Conservation (phyloP, 2,329 filamentous ascomycete species). For the Fusarium pseudocircinatum region DNA sequence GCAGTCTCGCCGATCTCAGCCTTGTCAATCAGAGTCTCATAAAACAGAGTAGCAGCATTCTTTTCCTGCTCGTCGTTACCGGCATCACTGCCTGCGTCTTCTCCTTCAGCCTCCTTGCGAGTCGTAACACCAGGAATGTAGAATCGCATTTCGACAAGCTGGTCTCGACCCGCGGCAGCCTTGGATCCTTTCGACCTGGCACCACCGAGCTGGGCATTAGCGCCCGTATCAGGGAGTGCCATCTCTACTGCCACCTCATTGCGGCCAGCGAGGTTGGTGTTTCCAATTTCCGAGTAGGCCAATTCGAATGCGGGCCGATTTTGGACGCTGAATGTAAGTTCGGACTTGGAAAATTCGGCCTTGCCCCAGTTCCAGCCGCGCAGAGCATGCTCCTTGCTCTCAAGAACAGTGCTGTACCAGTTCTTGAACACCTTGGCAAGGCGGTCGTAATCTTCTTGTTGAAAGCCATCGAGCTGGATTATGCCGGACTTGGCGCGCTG, state of each 20-base stretch:
- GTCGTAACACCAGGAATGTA: slow-evolving; percentile 94
- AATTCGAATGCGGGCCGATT: slow-evolving; percentile 97
- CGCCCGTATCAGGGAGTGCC: slow-evolving; percentile 78
- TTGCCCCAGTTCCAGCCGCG: slow-evolving; percentile 99
- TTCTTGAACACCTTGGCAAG: slow-evolving; percentile 94
- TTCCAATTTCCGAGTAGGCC: slow-evolving; percentile 95
- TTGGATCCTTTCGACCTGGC: slow-evolving; percentile 84
- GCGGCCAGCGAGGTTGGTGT: slow-evolving; percentile 96
- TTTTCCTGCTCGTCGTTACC: slow-evolving; percentile 72
- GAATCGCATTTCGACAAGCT: slow-evolving; percentile 98
- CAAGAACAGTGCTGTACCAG: slow-evolving; percentile 94
- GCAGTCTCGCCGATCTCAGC: slow-evolving; percentile 98
- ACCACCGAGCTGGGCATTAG: slow-evolving; percentile 78
- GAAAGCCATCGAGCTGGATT: slow-evolving; percentile 94
- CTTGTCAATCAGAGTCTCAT: slow-evolving; percentile 97
- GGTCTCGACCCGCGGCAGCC: slow-evolving; percentile 86
- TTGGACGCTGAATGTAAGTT: slow-evolving; percentile 95
- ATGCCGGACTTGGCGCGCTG: slow-evolving; percentile 80
- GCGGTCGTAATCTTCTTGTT: slow-evolving; percentile 93
- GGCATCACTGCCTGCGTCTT: slow-evolving; percentile 72
- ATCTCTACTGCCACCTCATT: slow-evolving; percentile 98
- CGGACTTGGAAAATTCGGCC: slow-evolving; percentile 93
- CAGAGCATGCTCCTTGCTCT: slow-evolving; percentile 92
- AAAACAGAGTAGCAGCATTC: slow-evolving; percentile 96
- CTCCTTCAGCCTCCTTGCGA: slow-evolving; percentile 74